A percentile compares a stretch with the other conserved stretches of the same genome.
These are phyloP conservation scores for Haplosporangium sp. DNA, from an alignment of 371 early-diverging fungal species.

Conservation along the genomic window DNA sequence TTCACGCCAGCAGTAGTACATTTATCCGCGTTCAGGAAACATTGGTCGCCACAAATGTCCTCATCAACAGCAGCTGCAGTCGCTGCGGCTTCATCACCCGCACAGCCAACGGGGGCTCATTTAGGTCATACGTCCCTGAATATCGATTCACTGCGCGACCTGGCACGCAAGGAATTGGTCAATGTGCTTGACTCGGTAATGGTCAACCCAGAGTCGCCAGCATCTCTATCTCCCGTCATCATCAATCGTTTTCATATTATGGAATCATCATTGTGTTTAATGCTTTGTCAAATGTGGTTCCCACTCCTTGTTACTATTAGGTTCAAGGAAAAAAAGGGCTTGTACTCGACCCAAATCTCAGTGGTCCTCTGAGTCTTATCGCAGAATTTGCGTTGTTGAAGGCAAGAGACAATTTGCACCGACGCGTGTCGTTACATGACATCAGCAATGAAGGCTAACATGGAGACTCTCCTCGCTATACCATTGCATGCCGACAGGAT, in stretches of 20 bases:
- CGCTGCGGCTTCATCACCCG: conserved; percentile 47
- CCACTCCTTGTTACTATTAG: conserved; percentile 51
- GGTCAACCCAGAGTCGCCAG: too few species aligned
- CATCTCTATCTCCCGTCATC: too few species aligned
- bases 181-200: conserved; percentile 82
- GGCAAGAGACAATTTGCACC: conserved; percentile 55
- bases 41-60: conserved; percentile 30
- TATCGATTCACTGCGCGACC: conserved; percentile 70
- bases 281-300: too few species aligned
- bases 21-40: background rate
- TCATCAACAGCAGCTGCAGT: conserved; percentile 52
- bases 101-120: conserved; percentile 52
- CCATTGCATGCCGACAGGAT: conserved; percentile 64
- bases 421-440: background rate
- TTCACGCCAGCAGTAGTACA: too few species aligned
- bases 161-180: conserved; percentile 77
- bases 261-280: too few species aligned
- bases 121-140: conserved; percentile 59
- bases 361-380: conserved; percentile 86
- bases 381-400: conserved; percentile 88
- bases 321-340: conserved; percentile 91
- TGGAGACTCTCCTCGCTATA: too few species aligned
- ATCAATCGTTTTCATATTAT: too few species aligned
- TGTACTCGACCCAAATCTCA: conserved; percentile 86
- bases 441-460: too few species aligned